Conservation (phyloP, 768 basidiomycete species). For the Chalciporus piperatus region DNA sequence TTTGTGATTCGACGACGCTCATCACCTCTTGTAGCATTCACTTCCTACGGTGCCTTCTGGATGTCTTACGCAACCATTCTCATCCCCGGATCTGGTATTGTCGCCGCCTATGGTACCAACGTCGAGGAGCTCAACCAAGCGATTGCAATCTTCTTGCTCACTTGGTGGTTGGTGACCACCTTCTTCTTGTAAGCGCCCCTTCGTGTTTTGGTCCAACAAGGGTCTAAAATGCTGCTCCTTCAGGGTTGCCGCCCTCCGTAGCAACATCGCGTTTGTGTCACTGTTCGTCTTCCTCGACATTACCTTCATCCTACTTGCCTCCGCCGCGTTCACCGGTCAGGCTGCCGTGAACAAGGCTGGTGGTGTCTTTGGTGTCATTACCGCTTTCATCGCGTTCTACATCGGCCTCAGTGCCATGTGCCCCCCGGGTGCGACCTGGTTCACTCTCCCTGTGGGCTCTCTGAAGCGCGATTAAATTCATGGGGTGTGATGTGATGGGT, state of each 20-base stretch:
- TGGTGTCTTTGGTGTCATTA: constrained; percentile 44
- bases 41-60: constrained; percentile 87
- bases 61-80: constrained; percentile 75
- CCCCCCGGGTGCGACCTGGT: constrained; percentile 36
- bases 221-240: neutral
- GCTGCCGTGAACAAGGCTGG: constrained; percentile 34
- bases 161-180: constrained; percentile 74
- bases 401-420: constrained; percentile 42
- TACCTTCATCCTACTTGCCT: constrained; percentile 49
- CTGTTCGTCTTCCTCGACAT: constrained; percentile 52
- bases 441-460: constrained; percentile 39
- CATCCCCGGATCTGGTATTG: constrained; percentile 66
- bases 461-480: constrained; percentile 12
- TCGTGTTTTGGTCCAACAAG: neutral
- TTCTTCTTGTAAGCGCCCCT: constrained; percentile 54
- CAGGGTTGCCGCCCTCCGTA: constrained; percentile 50
- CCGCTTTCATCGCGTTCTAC: constrained; percentile 49
- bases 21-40: constrained; percentile 52
- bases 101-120: constrained; percentile 43
- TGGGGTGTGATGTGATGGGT: neutral
- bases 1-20: neutral
- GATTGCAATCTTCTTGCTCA: constrained; percentile 69
- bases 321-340: constrained; percentile 35
- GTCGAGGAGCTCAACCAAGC: constrained; percentile 48
- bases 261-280: constrained; percentile 46